These are phyloP conservation scores for Phytophthora hybrid DNA, from an alignment of 352 stramenopile species.

Conservation along the genomic window DNA sequence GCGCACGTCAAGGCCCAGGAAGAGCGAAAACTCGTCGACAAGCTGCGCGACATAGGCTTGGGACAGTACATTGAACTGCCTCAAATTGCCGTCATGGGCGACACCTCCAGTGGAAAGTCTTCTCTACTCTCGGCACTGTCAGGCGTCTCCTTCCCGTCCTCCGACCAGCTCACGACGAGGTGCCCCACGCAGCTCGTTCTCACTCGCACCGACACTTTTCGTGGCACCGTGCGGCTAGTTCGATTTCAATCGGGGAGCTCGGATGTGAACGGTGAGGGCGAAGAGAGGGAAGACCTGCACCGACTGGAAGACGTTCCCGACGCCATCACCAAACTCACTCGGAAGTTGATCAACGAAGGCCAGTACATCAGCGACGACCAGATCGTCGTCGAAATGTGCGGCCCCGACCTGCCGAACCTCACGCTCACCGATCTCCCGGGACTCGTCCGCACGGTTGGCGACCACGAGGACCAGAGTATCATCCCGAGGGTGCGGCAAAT, in stretches of 20 bases:
- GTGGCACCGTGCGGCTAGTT: slow-evolving; percentile 63
- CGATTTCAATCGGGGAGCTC: slow-evolving; percentile 48
- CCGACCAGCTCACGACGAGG: slow-evolving; percentile 79
- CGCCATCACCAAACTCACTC: slow-evolving; percentile 38
- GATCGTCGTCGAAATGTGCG: slow-evolving; percentile 77
- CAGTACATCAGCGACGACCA: slow-evolving; percentile 79
- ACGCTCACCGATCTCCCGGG: slow-evolving; percentile 87
- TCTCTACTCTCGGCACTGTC: slow-evolving; percentile 86
- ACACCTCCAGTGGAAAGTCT: slow-evolving; percentile 91
- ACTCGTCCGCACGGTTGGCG: slow-evolving; percentile 73
- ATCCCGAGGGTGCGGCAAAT: slow-evolving; percentile 76
- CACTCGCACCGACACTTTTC: slow-evolving; percentile 44
- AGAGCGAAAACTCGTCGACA: slow-evolving; percentile 53
- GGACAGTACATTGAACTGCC: slow-evolving; percentile 85
- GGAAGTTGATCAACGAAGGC: slow-evolving; percentile 76
- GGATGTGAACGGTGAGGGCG: slow-evolving; percentile 9
- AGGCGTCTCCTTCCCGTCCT: slow-evolving; percentile 84
- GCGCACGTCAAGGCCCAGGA: slow-evolving; percentile 5
- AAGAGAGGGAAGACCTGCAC: slow-evolving; percentile 25
- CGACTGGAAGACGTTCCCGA: slow-evolving; percentile 33
- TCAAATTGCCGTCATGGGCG: slow-evolving; percentile 92
- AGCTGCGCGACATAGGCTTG: slow-evolving; percentile 60
- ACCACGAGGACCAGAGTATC: slow-evolving; percentile 70
- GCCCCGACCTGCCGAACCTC: slow-evolving; percentile 72
- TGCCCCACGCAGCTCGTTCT: slow-evolving; percentile 87